Conservation (phyloP, 306 rosid genomes). For the Lupinus albus region DNA sequence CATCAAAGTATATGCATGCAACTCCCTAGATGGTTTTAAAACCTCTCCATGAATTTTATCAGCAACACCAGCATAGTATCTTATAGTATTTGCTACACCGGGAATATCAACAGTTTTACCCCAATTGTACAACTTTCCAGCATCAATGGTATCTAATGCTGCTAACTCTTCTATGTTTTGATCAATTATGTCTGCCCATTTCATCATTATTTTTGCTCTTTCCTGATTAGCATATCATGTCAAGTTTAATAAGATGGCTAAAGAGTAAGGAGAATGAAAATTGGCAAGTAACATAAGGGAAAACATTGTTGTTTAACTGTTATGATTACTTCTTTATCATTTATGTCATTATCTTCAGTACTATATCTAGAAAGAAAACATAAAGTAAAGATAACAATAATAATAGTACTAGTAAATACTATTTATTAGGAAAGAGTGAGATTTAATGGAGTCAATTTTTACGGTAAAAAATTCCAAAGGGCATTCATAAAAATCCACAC, state of each 20-base stretch:
- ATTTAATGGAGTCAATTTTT: too few relatives aligned
- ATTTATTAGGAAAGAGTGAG: too few relatives aligned
- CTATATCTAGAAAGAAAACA: too few relatives aligned
- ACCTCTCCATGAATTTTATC: constrained; percentile 79
- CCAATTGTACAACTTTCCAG: constrained; percentile 48
- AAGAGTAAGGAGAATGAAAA: neutral
- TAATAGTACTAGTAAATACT: too few relatives aligned
- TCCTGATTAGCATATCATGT: constrained; percentile 46
- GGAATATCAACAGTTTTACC: constrained; percentile 59
- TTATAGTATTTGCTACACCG: constrained; percentile 38
- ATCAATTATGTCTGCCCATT: constrained; percentile 68
- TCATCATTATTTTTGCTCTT: constrained; percentile 61
- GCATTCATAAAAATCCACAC: too few relatives aligned
- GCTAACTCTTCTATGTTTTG: constrained; percentile 66
- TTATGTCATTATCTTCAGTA: too few relatives aligned
- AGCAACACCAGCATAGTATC: constrained; percentile 87
- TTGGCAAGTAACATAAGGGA: neutral
- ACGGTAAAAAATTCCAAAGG: too few relatives aligned
- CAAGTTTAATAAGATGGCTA: constrained; percentile 1
- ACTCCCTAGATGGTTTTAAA: constrained; percentile 48
- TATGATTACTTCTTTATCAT: too few relatives aligned
- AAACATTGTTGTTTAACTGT: too few relatives aligned
- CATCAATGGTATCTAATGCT: constrained; percentile 67
- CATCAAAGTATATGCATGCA: constrained; percentile 67
- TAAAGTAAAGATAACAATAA: too few relatives aligned